Conservation (phyloP, 2,329 filamentous ascomycete species). For the Sporothrix luriei region DNA sequence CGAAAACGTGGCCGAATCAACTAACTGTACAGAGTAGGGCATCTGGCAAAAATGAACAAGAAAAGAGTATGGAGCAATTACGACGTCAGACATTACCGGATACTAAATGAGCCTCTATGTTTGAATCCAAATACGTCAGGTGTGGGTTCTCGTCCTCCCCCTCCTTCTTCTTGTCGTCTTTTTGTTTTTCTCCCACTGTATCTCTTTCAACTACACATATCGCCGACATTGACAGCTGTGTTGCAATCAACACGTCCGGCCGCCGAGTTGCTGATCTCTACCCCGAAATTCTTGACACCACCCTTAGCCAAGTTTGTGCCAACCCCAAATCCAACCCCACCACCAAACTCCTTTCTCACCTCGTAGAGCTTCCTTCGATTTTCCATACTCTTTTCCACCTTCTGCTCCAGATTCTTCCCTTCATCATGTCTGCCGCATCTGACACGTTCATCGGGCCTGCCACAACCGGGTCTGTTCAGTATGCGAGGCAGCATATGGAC, state of each 20-base stretch:
- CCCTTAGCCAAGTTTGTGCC: neutral
- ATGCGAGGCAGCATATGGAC: slow-evolving; percentile 5
- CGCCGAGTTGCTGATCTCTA: neutral
- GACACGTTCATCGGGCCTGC: neutral
- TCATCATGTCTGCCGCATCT: slow-evolving; percentile 2
- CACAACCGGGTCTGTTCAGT: neutral
- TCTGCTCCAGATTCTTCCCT: neutral
- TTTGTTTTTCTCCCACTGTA: no score
- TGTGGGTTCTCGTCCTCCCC: no score
- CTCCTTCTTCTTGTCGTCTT: no score
- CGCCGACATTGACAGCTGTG: no score
- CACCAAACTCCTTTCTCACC: neutral
- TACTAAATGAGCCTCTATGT: neutral
- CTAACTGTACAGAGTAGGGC: neutral
- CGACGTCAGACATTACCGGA: neutral
- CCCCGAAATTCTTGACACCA: neutral
- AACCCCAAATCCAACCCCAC: neutral
- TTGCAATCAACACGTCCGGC: no score
- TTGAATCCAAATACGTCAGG: neutral
- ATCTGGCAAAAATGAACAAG: neutral
- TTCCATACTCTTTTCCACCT: neutral
- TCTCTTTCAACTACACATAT: no score
- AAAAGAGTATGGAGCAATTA: no score
- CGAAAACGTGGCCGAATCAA: neutral
- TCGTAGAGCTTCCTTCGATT: neutral